Conservation (phyloP, 2,329 filamentous ascomycete species). For the Dryadomyces quercus-mongolicae region DNA sequence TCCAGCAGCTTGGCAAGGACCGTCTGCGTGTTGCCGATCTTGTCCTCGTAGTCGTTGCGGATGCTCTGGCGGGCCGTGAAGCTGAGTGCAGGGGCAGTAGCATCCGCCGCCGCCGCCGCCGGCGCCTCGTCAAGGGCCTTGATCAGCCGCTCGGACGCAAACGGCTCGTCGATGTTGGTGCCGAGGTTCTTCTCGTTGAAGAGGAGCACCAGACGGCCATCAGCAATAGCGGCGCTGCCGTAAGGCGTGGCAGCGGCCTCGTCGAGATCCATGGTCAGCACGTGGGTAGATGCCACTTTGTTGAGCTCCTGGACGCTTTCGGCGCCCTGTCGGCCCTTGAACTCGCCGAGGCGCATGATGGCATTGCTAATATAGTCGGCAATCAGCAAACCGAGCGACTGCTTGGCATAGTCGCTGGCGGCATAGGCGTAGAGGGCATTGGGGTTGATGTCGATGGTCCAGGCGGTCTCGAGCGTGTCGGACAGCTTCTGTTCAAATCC, state of each 20-base stretch:
- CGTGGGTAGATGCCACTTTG: slow-evolving; percentile 27
- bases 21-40: slow-evolving; percentile 26
- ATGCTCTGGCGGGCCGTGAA: slow-evolving; percentile 31
- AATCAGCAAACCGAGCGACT: slow-evolving; percentile 31
- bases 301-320: slow-evolving; percentile 30
- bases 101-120: slow-evolving; percentile 5
- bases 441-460: slow-evolving; percentile 37
- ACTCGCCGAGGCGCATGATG: slow-evolving; percentile 5
- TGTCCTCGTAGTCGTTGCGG: slow-evolving; percentile 28
- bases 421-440: slow-evolving; percentile 33
- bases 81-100: slow-evolving; percentile 21
- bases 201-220: slow-evolving; percentile 35
- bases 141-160: slow-evolving; percentile 24
- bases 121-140: slow-evolving; percentile 33
- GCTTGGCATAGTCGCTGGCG: slow-evolving; percentile 27
- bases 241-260: slow-evolving; percentile 25
- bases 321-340: slow-evolving; percentile 18
- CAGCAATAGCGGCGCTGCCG: slow-evolving; percentile 27
- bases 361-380: slow-evolving; percentile 20
- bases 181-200: slow-evolving; percentile 31
- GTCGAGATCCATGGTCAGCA: slow-evolving; percentile 34
- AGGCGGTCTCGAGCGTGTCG: slow-evolving; percentile 30
- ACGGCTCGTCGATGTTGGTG: slow-evolving; percentile 29
- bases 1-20: slow-evolving; percentile 22
- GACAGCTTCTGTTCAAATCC: slow-evolving; percentile 31